phyloP scores from a whole-genome alignment of 2,329 filamentous ascomycete species.

The Orbilia quercus region DNA sequence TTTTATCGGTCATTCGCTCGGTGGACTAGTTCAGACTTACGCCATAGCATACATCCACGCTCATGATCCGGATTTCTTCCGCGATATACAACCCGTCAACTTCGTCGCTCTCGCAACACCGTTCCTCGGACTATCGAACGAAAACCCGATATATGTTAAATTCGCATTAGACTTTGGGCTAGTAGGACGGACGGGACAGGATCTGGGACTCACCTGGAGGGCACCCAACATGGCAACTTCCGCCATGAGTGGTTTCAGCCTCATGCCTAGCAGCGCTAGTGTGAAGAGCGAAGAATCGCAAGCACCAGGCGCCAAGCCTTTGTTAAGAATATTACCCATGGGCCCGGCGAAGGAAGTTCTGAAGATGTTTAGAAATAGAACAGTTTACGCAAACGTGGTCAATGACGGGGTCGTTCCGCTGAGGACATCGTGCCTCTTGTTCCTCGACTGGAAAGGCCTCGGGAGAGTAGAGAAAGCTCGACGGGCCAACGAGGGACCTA shows the following conservation, averaged over 20 bases:
- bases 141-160: slow-evolving; percentile 96
- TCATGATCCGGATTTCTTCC: slow-evolving; percentile 90
- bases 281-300: slow-evolving; percentile 70
- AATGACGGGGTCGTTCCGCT: slow-evolving; percentile 97
- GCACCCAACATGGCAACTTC: slow-evolving; percentile 79
- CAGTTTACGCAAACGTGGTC: slow-evolving; percentile 95
- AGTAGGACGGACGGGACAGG: slow-evolving; percentile 94
- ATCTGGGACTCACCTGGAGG: slow-evolving; percentile 93
- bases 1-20: slow-evolving; percentile 91
- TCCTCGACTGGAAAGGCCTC: slow-evolving; percentile 94
- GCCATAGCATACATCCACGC: slow-evolving; percentile 97
- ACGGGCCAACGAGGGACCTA: slow-evolving; percentile 73
- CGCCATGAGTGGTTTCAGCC: slow-evolving; percentile 66
- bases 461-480: slow-evolving; percentile 94
- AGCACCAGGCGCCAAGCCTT: slow-evolving; percentile 85
- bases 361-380: slow-evolving; percentile 87
- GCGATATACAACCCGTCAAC: slow-evolving; percentile 85
- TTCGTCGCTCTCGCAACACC: slow-evolving; percentile 90
- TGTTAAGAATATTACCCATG: slow-evolving; percentile 87
- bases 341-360: slow-evolving; percentile 89
- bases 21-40: slow-evolving; percentile 90
- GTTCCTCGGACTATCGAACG: slow-evolving; percentile 91
- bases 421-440: slow-evolving; percentile 93
- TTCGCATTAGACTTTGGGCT: slow-evolving; percentile 96
- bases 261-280: slow-evolving; percentile 44